Percentiles rank a stretch among this genome's conserved stretches.
Evolutionary conservation across 2,329 filamentous ascomycete genomes (phyloP).

Genomic region (Alternaria tenuissima): DNA sequence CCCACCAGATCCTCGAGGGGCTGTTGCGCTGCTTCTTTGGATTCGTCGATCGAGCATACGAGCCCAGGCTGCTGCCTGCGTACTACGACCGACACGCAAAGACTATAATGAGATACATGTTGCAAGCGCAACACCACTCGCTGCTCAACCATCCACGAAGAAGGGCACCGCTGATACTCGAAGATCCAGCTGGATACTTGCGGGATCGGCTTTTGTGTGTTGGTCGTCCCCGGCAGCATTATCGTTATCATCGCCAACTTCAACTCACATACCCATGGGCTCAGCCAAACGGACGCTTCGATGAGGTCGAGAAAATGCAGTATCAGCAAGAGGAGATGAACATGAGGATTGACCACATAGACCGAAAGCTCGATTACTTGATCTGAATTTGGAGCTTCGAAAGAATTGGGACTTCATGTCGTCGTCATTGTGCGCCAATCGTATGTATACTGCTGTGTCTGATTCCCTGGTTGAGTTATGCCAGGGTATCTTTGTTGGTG

Average conservation of each 20-base stretch:
- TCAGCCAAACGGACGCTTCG: background rate
- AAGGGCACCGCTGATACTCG: background rate
- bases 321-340: conserved; percentile 12
- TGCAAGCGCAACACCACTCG: background rate
- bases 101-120: background rate
- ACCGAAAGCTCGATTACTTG: conserved; percentile 3
- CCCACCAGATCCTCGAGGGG: background rate
- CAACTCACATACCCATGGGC: background rate
- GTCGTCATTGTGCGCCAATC: background rate
- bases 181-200: background rate
- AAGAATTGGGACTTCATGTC: background rate
- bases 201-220: background rate
- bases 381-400: background rate
- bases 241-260: background rate
- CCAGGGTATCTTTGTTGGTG: background rate
- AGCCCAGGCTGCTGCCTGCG: background rate
- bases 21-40: background rate
- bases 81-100: background rate
- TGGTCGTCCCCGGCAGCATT: background rate
- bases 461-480: background rate
- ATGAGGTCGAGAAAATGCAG: conserved; percentile 3
- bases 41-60: background rate
- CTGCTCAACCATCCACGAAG: background rate
- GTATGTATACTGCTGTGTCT: background rate
- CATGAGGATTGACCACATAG: conserved; percentile 6